Evolutionary conservation across 495 filamentous ascomycete species (phyloP).

Genomic region (Penicillium maclennaniae): DNA sequence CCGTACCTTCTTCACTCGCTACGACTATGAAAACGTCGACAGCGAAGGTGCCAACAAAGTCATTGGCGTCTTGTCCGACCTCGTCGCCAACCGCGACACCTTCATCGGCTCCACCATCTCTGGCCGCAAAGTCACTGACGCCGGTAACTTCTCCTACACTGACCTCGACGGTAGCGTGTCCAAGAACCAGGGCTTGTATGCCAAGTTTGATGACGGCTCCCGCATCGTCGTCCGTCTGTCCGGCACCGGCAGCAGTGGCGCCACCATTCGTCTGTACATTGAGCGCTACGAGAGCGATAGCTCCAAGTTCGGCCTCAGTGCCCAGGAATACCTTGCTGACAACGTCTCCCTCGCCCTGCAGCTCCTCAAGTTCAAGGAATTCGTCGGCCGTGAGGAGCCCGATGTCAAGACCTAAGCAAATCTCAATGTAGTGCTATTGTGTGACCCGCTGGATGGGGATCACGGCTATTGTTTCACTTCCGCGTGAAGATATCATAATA

Average conservation of each 20-base stretch:
- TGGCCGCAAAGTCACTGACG: slow-evolving; percentile 79
- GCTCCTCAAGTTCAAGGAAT: slow-evolving; percentile 85
- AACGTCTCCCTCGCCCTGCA: slow-evolving; percentile 79
- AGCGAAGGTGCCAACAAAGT: slow-evolving; percentile 86
- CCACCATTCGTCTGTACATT: slow-evolving; percentile 93
- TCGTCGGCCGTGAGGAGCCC: slow-evolving; percentile 82
- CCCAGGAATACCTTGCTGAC: slow-evolving; percentile 91
- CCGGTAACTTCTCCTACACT: slow-evolving; percentile 95
- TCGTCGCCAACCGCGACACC: slow-evolving; percentile 63
- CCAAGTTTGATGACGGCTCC: slow-evolving; percentile 91
- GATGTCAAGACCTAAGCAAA: slow-evolving; percentile 81
- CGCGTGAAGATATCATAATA: slow-evolving; percentile 10
- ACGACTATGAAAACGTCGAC: slow-evolving; percentile 95
- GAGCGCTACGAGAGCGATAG: slow-evolving; percentile 84
- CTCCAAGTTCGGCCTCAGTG: slow-evolving; percentile 68
- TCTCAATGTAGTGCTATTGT: slow-evolving; percentile 1
- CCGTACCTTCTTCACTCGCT: slow-evolving; percentile 97
- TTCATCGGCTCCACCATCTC: slow-evolving; percentile 80
- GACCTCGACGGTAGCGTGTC: slow-evolving; percentile 93
- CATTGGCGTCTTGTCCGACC: slow-evolving; percentile 65
- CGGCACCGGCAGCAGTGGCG: slow-evolving; percentile 89
- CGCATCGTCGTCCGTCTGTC: slow-evolving; percentile 91
- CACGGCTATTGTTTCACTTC: slow-evolving; percentile 15
- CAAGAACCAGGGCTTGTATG: slow-evolving; percentile 93
- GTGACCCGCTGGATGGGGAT: slow-evolving; percentile 30